phyloP scores from a whole-genome alignment of 2,329 filamentous ascomycete species.

The Arachnomyces sp. region DNA sequence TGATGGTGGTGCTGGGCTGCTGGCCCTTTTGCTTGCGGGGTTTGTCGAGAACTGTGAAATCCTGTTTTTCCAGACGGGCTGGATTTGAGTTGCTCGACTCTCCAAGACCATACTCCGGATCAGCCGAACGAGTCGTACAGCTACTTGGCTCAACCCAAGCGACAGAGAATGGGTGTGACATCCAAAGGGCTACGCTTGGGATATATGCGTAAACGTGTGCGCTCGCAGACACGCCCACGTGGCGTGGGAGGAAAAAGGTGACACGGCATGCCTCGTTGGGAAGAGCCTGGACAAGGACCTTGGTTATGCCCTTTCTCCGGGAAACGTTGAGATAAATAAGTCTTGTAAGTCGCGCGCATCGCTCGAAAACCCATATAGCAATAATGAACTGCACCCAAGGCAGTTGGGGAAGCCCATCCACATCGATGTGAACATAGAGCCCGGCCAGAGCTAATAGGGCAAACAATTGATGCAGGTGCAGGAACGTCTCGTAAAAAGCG shows the following conservation, averaged over 20 bases:
- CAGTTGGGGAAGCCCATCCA: constrained; percentile 35
- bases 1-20: constrained; percentile 36
- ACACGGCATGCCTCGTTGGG: constrained; percentile 54
- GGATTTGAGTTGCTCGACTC: constrained; percentile 12
- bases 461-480: constrained; percentile 40
- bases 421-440: constrained; percentile 36
- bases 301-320: constrained; percentile 41
- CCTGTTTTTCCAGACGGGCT: constrained; percentile 28
- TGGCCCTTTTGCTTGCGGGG: constrained; percentile 15
- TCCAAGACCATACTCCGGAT: constrained; percentile 9
- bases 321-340: constrained; percentile 50
- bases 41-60: constrained; percentile 14
- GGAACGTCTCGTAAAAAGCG: constrained; percentile 41
- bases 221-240: constrained; percentile 47
- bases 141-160: constrained; percentile 37
- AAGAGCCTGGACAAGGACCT: constrained; percentile 51
- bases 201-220: constrained; percentile 57
- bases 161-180: constrained; percentile 43
- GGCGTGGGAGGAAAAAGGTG: constrained; percentile 52
- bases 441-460: constrained; percentile 38
- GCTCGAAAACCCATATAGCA: constrained; percentile 35
- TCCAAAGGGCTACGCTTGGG: constrained; percentile 41
- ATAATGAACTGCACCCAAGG: constrained; percentile 32
- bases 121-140: constrained; percentile 17
- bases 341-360: constrained; percentile 40